Evolutionary conservation across 805 yeast species (phyloP), one percentile per base, ranked within the genome.

Genomic region (Candida nonsorbophila): DNA sequence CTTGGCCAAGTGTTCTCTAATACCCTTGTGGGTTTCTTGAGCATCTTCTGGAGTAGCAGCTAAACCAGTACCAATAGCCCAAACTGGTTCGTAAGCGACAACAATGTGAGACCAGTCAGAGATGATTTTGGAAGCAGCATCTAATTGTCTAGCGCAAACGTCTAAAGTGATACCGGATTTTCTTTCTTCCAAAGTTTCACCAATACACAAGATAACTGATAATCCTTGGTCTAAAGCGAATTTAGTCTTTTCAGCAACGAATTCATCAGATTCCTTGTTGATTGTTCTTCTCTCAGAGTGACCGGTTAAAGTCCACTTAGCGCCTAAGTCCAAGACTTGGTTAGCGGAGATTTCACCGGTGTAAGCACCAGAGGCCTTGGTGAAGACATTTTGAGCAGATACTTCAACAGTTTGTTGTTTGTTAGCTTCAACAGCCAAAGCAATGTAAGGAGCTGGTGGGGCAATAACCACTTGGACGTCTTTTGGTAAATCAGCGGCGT

Each of bases 41-140:
- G 98, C 98, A 59, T 92, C 98, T 47, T 83, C 84, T 47, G 98
- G 87, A 49, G 98, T 92, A 40, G 98, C 97, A 52, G 97, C 96
- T 57, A 92, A 78, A 58, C 98, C 98, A 49, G 97, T 88, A 63
- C 98, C 98, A 52, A 92, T 92, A 51, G 98, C 98, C 98, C 98
- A 92, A 47, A 92, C 95, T 51, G 98, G 98, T 73, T 92, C 98
- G 72, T 92, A 92, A 54, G 98, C 98, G 62, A 92, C 69, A 44
- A 92, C 97, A 46, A 92, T 72, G 63, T 84, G 74, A 42, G 82
- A 52, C 97, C 97, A 90, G 79, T 88, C 97, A 36, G 62, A 55
- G 41, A 86, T 79, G 38, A 80, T 70, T 58, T 77, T 82, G 53
- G 83, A 67, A 39, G 83, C 97, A 40, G 97, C 96, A 46, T 77